Evolutionary conservation across 306 rosid species (phyloP).

Genomic region (Lagenaria siceraria): DNA sequence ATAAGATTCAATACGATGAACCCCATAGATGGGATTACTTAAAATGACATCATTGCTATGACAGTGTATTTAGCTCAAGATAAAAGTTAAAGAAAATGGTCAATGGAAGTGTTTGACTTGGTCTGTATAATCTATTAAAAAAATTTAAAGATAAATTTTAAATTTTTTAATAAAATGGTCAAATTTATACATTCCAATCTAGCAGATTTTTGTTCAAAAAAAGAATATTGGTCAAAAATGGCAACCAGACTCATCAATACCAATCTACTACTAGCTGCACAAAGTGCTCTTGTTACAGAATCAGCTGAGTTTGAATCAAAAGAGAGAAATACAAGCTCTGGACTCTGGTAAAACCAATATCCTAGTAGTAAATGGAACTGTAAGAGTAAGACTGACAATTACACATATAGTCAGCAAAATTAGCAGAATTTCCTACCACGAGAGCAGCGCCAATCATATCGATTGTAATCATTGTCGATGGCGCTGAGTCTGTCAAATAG

Average conservation of each 20-base stretch:
- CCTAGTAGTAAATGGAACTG: background rate
- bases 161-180: background rate
- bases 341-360: background rate
- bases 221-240: background rate
- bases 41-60: no score
- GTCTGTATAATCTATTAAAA: background rate
- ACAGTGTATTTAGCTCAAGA: no score
- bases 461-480: background rate
- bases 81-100: background rate
- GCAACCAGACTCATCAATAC: background rate
- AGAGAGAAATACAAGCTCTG: background rate
- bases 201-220: background rate
- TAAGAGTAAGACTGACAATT: background rate
- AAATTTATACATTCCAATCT: background rate
- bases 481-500: background rate
- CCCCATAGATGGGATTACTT: no score
- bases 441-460: background rate
- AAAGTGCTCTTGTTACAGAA: background rate
- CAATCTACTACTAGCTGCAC: background rate
- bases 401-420: conserved; percentile 5
- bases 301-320: background rate
- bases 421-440: background rate
- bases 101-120: background rate
- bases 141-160: background rate
- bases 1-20: no score